These are phyloP conservation scores for Cryptosporidium muris DNA, from an alignment of 169 alveolate species.

Conservation along the genomic window DNA sequence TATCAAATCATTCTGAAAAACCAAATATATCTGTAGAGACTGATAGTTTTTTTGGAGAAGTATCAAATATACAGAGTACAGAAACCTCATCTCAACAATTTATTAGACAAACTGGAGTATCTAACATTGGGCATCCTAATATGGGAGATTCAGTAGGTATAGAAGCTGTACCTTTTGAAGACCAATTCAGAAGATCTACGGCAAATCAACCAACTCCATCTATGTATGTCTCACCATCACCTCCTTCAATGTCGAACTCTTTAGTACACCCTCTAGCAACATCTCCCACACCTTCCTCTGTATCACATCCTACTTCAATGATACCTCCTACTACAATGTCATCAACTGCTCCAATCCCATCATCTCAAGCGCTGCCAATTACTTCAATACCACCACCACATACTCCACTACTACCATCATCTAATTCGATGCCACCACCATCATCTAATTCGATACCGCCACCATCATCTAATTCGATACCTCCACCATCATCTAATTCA, in stretches of 20 bases:
- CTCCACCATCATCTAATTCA: not conserved
- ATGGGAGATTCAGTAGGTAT: not conserved
- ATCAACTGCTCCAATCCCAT: not conserved
- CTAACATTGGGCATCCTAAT: not conserved
- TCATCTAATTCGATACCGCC: not conserved
- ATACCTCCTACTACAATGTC: not conserved
- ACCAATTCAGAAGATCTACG: not conserved
- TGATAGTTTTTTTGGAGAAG: not conserved
- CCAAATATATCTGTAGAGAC: too few relatives aligned
- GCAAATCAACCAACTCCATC: too few relatives aligned
- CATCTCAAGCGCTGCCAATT: not conserved
- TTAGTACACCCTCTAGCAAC: not conserved
- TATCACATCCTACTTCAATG: not conserved
- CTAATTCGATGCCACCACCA: not conserved
- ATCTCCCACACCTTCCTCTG: not conserved
- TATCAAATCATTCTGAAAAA: slow-evolving; percentile 6
- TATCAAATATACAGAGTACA: not conserved
- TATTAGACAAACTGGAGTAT: not conserved
- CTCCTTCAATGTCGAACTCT: not conserved
- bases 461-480: not conserved
- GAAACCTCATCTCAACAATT: not conserved
- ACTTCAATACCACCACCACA: not conserved
- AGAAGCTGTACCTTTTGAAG: not conserved
- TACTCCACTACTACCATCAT: not conserved
- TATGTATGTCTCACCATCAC: too few relatives aligned